These are phyloP conservation scores for Irpex sp. DNA, from an alignment of 1,284 basidiomycete genomes.

Conservation along the genomic window DNA sequence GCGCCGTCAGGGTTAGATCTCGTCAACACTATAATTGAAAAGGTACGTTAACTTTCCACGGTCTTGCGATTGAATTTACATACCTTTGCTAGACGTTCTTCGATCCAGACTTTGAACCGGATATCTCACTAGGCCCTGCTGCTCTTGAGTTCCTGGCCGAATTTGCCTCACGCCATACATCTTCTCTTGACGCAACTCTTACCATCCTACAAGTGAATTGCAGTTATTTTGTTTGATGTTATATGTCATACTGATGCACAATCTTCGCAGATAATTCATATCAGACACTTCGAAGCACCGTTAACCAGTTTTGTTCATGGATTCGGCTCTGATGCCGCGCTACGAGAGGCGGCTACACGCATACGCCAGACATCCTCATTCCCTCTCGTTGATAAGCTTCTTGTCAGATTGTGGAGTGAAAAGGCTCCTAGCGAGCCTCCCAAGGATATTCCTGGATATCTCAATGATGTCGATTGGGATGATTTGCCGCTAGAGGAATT, in stretches of 20 bases:
- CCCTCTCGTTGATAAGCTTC: constrained; percentile 39
- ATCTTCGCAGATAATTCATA: constrained; percentile 45
- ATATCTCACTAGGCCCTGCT: constrained; percentile 58
- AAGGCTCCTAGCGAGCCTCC: constrained; percentile 1
- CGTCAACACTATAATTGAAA: constrained; percentile 47
- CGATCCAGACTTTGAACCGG: constrained; percentile 51
- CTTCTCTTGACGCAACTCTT: constrained; percentile 52
- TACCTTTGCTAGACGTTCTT: constrained; percentile 54
- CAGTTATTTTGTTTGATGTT: constrained; percentile 39
- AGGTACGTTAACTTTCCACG: constrained; percentile 32
- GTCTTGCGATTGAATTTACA: neutral
- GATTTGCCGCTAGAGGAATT: constrained; percentile 18
- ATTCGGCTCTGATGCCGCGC: constrained; percentile 5
- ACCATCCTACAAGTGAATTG: constrained; percentile 56
- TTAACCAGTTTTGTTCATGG: constrained; percentile 41
- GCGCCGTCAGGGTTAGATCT: constrained; percentile 44
- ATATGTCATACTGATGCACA: constrained; percentile 45
- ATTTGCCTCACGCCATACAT: constrained; percentile 48
- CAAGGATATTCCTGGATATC: constrained; percentile 1
- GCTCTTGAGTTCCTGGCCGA: constrained; percentile 51
- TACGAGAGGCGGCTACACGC: constrained; percentile 16
- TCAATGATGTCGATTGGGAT: constrained; percentile 3
- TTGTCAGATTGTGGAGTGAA: constrained; percentile 28
- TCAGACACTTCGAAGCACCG: constrained; percentile 68
- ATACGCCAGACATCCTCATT: constrained; percentile 25